Conservation (phyloP, 208 protist genomes). For the Porcisia deanei region DNA sequence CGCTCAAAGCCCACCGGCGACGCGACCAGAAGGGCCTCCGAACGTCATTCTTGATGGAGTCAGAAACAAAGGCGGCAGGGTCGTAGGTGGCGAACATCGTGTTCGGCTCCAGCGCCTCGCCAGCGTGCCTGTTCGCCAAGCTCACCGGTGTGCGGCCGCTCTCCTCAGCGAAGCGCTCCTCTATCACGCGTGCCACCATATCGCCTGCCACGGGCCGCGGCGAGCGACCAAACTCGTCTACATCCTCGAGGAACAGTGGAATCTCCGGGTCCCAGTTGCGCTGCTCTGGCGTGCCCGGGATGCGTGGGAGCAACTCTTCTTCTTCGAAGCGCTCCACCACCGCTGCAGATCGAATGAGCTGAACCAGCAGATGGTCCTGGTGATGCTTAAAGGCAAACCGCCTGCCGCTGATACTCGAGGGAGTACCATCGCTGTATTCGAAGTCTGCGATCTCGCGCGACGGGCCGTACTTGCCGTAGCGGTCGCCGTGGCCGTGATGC, state of each 20-base stretch:
- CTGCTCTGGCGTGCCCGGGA: slow-evolving; percentile 81
- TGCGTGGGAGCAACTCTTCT: slow-evolving; percentile 63
- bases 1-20: slow-evolving; percentile 81
- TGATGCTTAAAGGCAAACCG: slow-evolving; percentile 88
- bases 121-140: slow-evolving; percentile 64
- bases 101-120: slow-evolving; percentile 73
- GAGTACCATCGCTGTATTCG: slow-evolving; percentile 87
- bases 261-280: slow-evolving; percentile 89
- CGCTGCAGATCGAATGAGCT: slow-evolving; percentile 84
- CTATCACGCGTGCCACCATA: slow-evolving; percentile 47
- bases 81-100: slow-evolving; percentile 89
- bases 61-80: slow-evolving; percentile 71
- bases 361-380: slow-evolving; percentile 85
- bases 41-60: slow-evolving; percentile 35
- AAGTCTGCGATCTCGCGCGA: slow-evolving; percentile 84
- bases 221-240: slow-evolving; percentile 74
- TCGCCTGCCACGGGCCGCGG: slow-evolving; percentile 30
- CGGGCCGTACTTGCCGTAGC: slow-evolving; percentile 68
- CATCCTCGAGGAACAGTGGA: slow-evolving; percentile 86
- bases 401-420: slow-evolving; percentile 52
- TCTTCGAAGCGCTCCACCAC: slow-evolving; percentile 72
- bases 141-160: slow-evolving; percentile 43
- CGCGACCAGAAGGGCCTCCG: slow-evolving; percentile 80
- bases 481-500: slow-evolving; percentile 78
- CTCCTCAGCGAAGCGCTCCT: slow-evolving; percentile 51